A percentile compares a stretch with the other conserved stretches of the same genome.
These are phyloP conservation scores for Apiotrichum montevideense DNA, from an alignment of 1,284 basidiomycete species.

Conservation along the genomic window DNA sequence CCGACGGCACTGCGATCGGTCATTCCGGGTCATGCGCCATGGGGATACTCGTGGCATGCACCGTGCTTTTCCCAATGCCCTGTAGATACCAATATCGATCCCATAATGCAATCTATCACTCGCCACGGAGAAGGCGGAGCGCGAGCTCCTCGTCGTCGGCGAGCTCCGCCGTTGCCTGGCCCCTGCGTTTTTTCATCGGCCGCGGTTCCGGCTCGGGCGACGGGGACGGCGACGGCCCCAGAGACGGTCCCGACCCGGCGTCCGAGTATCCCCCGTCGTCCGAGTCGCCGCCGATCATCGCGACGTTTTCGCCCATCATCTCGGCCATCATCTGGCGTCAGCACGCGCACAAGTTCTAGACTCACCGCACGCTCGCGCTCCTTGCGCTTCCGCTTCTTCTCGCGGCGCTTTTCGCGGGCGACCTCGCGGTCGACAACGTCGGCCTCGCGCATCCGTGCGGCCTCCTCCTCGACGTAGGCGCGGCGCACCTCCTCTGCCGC, in stretches of 20 bases:
- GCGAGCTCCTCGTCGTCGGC: slow-evolving; percentile 47
- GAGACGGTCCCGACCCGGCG: slow-evolving; percentile 6
- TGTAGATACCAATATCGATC: too few relatives aligned
- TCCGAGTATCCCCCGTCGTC: not conserved
- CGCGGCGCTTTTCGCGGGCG: slow-evolving; percentile 78
- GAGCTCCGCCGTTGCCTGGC: slow-evolving; percentile 7
- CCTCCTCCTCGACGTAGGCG: slow-evolving; percentile 66
- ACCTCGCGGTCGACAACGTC: slow-evolving; percentile 73
- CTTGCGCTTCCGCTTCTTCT: slow-evolving; percentile 79
- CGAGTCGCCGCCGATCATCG: slow-evolving; percentile 12
- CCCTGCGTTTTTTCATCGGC: slow-evolving; percentile 15
- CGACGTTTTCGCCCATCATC: slow-evolving; percentile 11
- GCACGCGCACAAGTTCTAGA: not conserved
- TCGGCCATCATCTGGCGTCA: slow-evolving; percentile 16
- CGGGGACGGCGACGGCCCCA: slow-evolving; percentile 4
- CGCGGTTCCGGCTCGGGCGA: slow-evolving; percentile 8
- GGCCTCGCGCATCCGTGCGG: slow-evolving; percentile 61
- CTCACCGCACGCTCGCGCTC: slow-evolving; percentile 65
- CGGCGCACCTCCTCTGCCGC: slow-evolving; percentile 63
- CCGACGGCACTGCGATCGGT: too few relatives aligned
- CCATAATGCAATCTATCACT: not conserved
- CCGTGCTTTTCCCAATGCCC: too few relatives aligned
- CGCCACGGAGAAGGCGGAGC: slow-evolving; percentile 35
- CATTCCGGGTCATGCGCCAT: too few relatives aligned
- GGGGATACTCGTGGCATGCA: too few relatives aligned